Conservation (phyloP, 306 rosid genomes). For the Datisca glomerata region DNA sequence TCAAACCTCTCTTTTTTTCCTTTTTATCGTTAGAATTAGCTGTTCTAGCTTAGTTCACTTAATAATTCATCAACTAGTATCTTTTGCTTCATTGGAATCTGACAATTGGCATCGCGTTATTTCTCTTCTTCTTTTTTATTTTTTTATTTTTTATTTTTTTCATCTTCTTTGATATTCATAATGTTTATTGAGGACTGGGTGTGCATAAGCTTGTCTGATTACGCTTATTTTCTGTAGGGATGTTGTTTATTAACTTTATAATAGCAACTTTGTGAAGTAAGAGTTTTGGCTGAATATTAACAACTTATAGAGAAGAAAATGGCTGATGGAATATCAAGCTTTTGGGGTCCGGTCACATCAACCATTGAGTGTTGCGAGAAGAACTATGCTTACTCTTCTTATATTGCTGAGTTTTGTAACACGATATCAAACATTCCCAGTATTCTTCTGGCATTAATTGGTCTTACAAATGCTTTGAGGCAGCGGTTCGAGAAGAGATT, state of each 20-base stretch:
- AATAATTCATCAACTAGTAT: no score
- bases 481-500: constrained; percentile 96
- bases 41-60: no score
- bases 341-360: constrained; percentile 94
- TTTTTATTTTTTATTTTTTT: no score
- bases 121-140: no score
- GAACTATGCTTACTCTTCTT: constrained; percentile 64
- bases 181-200: no score
- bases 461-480: constrained; percentile 66
- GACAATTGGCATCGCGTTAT: no score
- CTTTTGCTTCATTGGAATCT: no score
- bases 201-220: no score
- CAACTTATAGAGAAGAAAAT: constrained; percentile 25
- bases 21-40: no score
- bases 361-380: constrained; percentile 73
- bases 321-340: constrained; percentile 58
- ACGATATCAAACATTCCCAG: constrained; percentile 72
- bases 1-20: no score
- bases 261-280: constrained; percentile 13
- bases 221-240: constrained; percentile 14
- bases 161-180: no score
- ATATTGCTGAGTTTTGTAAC: constrained; percentile 84
- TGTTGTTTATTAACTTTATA: constrained; percentile 28
- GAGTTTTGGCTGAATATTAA: constrained; percentile 11
- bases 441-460: constrained; percentile 78